Evolutionary conservation across 495 filamentous ascomycete species (phyloP).

Genomic region (Pyrenopolyporus hunteri): DNA sequence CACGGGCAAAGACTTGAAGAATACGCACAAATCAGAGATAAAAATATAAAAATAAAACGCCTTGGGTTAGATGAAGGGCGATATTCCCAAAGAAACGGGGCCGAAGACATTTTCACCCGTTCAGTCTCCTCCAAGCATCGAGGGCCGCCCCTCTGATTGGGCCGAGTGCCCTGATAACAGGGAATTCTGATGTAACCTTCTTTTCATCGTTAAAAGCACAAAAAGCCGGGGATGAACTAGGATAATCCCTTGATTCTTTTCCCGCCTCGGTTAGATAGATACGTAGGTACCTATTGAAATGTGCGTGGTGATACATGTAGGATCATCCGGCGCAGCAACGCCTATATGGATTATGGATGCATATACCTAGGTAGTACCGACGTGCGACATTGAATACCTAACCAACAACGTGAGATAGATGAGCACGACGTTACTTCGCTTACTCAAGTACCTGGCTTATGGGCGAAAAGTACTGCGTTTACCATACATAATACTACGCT

Average conservation of each 20-base stretch:
- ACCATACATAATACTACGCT: too few relatives aligned
- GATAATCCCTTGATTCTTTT: conserved; percentile 7
- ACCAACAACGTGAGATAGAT: neutral
- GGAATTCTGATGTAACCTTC: conserved; percentile 26
- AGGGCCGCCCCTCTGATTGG: conserved; percentile 16
- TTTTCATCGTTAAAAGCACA: conserved; percentile 2
- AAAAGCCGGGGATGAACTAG: conserved; percentile 23
- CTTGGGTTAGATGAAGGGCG: too few relatives aligned
- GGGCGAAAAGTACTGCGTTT: neutral
- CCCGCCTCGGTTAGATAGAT: neutral
- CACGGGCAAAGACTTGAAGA: too few relatives aligned
- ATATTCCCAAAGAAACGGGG: conserved; percentile 15
- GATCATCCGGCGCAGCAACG: too few relatives aligned
- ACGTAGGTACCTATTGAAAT: conserved; percentile 19
- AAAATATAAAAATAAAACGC: too few relatives aligned
- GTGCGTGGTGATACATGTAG: too few relatives aligned
- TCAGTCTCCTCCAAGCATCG: conserved; percentile 5
- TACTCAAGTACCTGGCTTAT: neutral
- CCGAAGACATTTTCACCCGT: conserved; percentile 2
- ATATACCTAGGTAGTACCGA: too few relatives aligned
- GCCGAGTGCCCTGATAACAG: conserved; percentile 24
- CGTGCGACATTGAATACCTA: too few relatives aligned
- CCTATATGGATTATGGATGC: too few relatives aligned
- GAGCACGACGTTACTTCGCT: conserved; percentile 21
- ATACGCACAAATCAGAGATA: too few relatives aligned